phyloP scores from a whole-genome alignment of 805 yeast species.

The Ogataea trehaloabstinens region DNA sequence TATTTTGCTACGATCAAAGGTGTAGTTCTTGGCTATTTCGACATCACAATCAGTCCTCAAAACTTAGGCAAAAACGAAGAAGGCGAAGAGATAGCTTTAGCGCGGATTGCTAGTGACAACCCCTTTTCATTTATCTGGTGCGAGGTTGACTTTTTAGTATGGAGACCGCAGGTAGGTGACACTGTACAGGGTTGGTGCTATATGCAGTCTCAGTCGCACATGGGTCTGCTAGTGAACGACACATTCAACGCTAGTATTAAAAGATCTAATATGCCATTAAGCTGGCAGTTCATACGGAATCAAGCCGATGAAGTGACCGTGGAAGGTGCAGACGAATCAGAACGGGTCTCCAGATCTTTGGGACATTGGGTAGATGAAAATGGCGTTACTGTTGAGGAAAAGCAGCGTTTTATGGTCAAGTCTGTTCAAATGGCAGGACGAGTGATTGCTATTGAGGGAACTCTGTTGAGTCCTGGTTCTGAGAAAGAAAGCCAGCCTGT shows the following conservation, averaged over 20 bases:
- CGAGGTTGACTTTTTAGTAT: constrained; percentile 73
- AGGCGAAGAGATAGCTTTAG: constrained; percentile 45
- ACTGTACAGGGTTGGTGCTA: constrained; percentile 80
- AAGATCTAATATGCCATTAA: constrained; percentile 77
- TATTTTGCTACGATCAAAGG: constrained; percentile 73
- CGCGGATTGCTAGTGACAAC: constrained; percentile 69
- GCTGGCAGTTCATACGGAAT: constrained; percentile 81
- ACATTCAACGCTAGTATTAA: constrained; percentile 93
- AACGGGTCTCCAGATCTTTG: constrained; percentile 42
- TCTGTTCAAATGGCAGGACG: constrained; percentile 74
- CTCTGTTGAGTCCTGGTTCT: constrained; percentile 59
- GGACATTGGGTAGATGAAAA: constrained; percentile 88
- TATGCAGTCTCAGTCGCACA: constrained; percentile 93
- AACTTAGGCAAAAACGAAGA: constrained; percentile 37
- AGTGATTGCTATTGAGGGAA: constrained; percentile 86
- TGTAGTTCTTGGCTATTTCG: constrained; percentile 76
- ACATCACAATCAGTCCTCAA: constrained; percentile 53
- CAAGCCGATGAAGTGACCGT: constrained; percentile 67
- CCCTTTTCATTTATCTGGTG: constrained; percentile 92
- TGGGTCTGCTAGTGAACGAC: constrained; percentile 87
- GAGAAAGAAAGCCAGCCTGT: constrained; percentile 56
- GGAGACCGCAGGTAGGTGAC: constrained; percentile 93
- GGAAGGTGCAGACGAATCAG: constrained; percentile 24
- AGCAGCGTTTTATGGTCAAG: constrained; percentile 71
- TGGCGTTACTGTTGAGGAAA: constrained; percentile 78